These are phyloP conservation scores for Castanea mollissima DNA, from an alignment of 306 rosid genomes.

Conservation along the genomic window DNA sequence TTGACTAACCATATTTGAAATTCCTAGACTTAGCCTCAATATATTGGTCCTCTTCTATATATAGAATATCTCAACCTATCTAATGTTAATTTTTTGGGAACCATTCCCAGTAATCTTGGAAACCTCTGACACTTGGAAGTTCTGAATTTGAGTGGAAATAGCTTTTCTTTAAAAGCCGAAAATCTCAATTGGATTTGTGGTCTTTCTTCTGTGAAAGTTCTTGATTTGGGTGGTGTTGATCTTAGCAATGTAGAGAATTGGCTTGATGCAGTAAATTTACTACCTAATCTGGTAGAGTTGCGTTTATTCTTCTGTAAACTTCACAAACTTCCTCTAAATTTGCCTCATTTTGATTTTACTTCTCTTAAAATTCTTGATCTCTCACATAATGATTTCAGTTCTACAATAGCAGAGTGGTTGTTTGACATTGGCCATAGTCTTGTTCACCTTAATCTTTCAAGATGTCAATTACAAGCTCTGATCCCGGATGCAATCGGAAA, in stretches of 20 bases:
- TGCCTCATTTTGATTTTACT: background rate
- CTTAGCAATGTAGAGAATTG: background rate
- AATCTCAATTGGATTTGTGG: background rate
- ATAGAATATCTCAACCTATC: slow-evolving; percentile 27
- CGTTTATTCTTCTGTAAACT: background rate
- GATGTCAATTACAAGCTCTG: background rate
- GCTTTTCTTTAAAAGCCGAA: background rate
- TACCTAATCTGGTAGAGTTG: background rate
- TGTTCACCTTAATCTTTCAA: slow-evolving; percentile 7
- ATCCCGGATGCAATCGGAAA: background rate
- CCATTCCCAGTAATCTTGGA: background rate
- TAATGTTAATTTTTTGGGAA: slow-evolving; percentile 12
- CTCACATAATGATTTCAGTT: background rate
- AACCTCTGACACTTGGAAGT: slow-evolving; percentile 19
- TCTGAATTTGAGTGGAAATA: slow-evolving; percentile 18
- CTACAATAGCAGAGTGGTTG: slow-evolving; percentile 7
- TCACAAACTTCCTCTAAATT: background rate
- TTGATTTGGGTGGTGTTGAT: background rate
- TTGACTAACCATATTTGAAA: slow-evolving; percentile 16
- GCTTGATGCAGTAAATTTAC: background rate
- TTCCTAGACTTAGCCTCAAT: slow-evolving; percentile 18
- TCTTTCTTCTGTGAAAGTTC: background rate
- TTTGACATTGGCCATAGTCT: slow-evolving; percentile 15
- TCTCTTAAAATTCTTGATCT: slow-evolving; percentile 23
- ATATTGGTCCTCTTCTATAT: slow-evolving; percentile 14